Evolutionary conservation across 192 early-diverging fungal species (phyloP).

Genomic region (Piromyces finnis): DNA sequence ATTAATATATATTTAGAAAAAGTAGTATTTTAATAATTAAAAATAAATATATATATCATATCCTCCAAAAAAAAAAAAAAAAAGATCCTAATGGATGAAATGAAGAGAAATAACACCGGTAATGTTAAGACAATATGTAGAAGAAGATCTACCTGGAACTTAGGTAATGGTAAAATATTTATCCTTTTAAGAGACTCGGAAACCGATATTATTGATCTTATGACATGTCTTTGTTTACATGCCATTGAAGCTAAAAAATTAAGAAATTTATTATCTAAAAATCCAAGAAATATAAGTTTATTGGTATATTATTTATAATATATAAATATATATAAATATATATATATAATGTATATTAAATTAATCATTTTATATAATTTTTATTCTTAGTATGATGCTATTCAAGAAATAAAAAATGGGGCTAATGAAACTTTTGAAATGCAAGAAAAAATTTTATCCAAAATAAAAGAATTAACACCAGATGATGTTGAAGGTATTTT

Average conservation of each 20-base stretch:
- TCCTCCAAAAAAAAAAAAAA: too few relatives aligned
- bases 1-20: too few relatives aligned
- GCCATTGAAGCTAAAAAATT: neutral
- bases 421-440: neutral
- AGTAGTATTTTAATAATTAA: too few relatives aligned
- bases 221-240: conserved; percentile 1
- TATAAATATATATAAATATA: too few relatives aligned
- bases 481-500: neutral
- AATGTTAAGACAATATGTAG: neutral
- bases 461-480: neutral
- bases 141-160: neutral
- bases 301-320: neutral
- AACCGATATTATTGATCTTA: conserved; percentile 2
- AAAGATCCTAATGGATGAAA: neutral
- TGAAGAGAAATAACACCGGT: neutral
- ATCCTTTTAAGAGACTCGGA: neutral
- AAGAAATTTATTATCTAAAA: neutral
- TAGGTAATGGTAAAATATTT: neutral
- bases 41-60: too few relatives aligned
- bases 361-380: neutral
- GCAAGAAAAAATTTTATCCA: neutral
- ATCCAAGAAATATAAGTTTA: neutral
- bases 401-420: neutral
- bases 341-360: too few relatives aligned
- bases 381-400: neutral